Evolutionary conservation across 2,329 filamentous ascomycete species (phyloP).

Genomic region (Alternaria panax): DNA sequence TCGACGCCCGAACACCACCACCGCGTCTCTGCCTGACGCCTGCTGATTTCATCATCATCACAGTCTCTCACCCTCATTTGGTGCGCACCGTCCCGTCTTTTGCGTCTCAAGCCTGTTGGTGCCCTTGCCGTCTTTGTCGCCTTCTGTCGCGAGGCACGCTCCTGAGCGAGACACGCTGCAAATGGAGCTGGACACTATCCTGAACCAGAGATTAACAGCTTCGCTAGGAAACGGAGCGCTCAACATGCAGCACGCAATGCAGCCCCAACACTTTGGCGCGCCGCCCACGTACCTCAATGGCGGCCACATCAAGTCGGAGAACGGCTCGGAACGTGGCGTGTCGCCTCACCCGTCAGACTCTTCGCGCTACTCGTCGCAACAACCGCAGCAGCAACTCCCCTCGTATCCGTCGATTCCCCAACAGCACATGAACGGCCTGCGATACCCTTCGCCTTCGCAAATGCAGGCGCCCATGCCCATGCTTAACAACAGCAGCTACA

Average conservation of each 20-base stretch:
- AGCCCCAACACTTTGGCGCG: conserved; percentile 56
- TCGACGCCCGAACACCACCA: conserved; percentile 27
- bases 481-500: conserved; percentile 64
- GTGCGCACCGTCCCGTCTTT: conserved; percentile 45
- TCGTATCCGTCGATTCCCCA: conserved; percentile 58
- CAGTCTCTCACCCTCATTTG: conserved; percentile 30
- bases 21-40: conserved; percentile 32
- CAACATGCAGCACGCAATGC: conserved; percentile 54
- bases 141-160: conserved; percentile 28
- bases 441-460: conserved; percentile 62
- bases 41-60: conserved; percentile 9
- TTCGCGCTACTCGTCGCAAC: conserved; percentile 65
- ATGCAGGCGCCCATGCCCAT: conserved; percentile 61
- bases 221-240: conserved; percentile 46
- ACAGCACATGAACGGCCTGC: conserved; percentile 60
- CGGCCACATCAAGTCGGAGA: conserved; percentile 63
- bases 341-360: conserved; percentile 64
- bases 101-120: conserved; percentile 24
- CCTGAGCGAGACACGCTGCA: conserved; percentile 10
- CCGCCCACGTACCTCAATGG: conserved; percentile 58
- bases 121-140: conserved; percentile 15
- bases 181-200: conserved; percentile 53
- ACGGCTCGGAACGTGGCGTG: conserved; percentile 65
- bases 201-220: conserved; percentile 53
- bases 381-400: conserved; percentile 60